Conservation (phyloP, 495 filamentous ascomycete species). For the Lophium mytilinum region DNA sequence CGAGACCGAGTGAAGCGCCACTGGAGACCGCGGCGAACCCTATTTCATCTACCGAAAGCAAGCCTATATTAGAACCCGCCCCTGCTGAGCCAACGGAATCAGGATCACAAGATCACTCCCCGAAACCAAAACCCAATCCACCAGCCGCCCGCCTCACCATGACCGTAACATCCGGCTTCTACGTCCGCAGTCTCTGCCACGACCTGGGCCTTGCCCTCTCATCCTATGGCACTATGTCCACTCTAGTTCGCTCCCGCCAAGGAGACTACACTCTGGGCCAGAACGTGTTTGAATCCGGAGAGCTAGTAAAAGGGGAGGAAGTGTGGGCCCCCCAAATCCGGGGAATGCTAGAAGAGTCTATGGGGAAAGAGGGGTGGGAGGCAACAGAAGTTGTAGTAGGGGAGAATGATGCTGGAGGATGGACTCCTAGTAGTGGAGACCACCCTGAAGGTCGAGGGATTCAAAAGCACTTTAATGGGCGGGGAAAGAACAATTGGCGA, state of each 20-base stretch:
- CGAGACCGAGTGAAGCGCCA: neutral
- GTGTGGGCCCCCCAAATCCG: constrained; percentile 75
- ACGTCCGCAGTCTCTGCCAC: constrained; percentile 87
- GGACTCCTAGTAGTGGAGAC: too few relatives aligned
- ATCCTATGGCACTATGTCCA: constrained; percentile 79
- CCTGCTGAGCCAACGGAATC: constrained; percentile 1
- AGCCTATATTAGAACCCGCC: neutral
- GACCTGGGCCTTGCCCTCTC: constrained; percentile 79
- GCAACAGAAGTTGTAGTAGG: constrained; percentile 10
- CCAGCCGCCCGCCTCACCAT: constrained; percentile 76
- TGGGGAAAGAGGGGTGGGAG: constrained; percentile 34
- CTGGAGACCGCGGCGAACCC: too few relatives aligned
- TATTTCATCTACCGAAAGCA: neutral
- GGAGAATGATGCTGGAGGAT: neutral
- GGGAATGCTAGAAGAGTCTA: constrained; percentile 53
- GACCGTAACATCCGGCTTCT: constrained; percentile 94
- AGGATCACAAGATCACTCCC: constrained; percentile 16
- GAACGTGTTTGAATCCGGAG: constrained; percentile 76
- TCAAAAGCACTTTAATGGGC: too few relatives aligned
- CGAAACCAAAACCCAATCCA: constrained; percentile 41
- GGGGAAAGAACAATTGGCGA: too few relatives aligned
- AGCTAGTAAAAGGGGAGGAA: constrained; percentile 68
- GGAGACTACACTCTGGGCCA: constrained; percentile 62
- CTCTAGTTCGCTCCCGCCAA: constrained; percentile 72
- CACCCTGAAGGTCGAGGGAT: too few relatives aligned